Evolutionary conservation across 1,284 basidiomycete species (phyloP).

Genomic region (Melampsora americana): DNA sequence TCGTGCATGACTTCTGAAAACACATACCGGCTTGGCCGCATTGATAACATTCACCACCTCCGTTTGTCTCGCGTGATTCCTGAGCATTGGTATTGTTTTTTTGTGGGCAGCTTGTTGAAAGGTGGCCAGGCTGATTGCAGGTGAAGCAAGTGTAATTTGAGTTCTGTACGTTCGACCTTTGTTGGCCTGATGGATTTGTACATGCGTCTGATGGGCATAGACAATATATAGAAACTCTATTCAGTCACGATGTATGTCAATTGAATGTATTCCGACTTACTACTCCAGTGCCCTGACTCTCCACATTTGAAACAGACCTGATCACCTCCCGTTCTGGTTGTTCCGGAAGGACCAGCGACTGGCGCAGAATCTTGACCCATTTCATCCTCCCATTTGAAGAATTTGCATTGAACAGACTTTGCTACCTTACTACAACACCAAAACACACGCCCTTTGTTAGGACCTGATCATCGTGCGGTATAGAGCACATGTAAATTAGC

Average conservation of each 20-base stretch:
- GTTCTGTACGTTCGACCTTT: not conserved
- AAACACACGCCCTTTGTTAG: conserved; percentile 38
- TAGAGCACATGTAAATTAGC: not conserved
- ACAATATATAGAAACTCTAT: not conserved
- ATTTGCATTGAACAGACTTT: conserved; percentile 63
- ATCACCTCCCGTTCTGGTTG: conserved; percentile 43
- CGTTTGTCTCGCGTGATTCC: not conserved
- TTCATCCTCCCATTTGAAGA: conserved; percentile 74
- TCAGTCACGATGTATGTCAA: not conserved
- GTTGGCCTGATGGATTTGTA: conserved; percentile 5
- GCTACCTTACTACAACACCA: conserved; percentile 68
- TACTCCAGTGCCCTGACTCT: conserved; percentile 53
- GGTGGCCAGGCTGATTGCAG: conserved; percentile 40
- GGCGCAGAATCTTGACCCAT: conserved; percentile 53
- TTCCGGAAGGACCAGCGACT: conserved; percentile 45
- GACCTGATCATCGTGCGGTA: conserved; percentile 11
- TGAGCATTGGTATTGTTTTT: not conserved
- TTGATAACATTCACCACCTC: conserved; percentile 17
- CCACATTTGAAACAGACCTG: conserved; percentile 56
- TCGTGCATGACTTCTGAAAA: not conserved
- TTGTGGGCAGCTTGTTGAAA: conserved; percentile 17
- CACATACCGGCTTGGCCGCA: conserved; percentile 11
- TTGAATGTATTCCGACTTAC: not conserved
- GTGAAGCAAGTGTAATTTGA: conserved; percentile 40
- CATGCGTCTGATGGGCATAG: conserved; percentile 12